Percentiles rank a stretch among this genome's conserved stretches.
These are phyloP conservation scores for Babesia ovis DNA, from an alignment of 169 alveolate species.

Conservation along the genomic window DNA sequence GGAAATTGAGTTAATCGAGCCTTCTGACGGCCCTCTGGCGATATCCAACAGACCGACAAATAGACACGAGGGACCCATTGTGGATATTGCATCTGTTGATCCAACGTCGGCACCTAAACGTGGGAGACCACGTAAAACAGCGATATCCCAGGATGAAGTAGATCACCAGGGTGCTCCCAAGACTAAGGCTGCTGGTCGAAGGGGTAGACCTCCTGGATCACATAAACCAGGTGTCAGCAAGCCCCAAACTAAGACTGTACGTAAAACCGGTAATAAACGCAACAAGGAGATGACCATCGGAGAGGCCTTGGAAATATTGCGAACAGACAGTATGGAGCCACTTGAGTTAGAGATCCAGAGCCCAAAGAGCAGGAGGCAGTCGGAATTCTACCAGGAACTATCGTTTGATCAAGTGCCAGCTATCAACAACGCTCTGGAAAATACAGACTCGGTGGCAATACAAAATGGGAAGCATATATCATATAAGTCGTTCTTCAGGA, in stretches of 20 bases:
- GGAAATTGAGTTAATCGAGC: constrained; percentile 40
- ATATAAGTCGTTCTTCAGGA: constrained; percentile 39
- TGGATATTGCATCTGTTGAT: not conserved
- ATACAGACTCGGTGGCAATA: constrained; percentile 15
- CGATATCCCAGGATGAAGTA: not conserved
- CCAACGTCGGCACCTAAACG: not conserved
- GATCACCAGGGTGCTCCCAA: not conserved
- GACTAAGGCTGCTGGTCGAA: not conserved
- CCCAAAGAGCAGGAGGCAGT: constrained; percentile 8
- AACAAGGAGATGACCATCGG: constrained; percentile 36
- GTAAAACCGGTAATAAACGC: not conserved
- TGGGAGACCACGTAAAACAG: not conserved
- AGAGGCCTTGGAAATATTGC: constrained; percentile 59
- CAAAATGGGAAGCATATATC: constrained; percentile 18
- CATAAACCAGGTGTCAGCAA: not conserved
- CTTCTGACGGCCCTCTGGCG: constrained; percentile 1
- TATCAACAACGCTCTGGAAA: not conserved
- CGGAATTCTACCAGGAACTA: constrained; percentile 10
- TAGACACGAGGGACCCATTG: not conserved
- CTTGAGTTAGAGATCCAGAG: constrained; percentile 3
- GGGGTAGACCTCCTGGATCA: not conserved
- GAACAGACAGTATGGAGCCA: constrained; percentile 8
- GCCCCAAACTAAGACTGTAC: not conserved
- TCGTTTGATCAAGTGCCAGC: not conserved
- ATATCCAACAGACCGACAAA: not conserved